Percentiles rank a stretch among this genome's conserved stretches.
These are phyloP conservation scores for Plectosphaerella plurivora DNA, from an alignment of 2,329 filamentous ascomycete species.

Conservation along the genomic window DNA sequence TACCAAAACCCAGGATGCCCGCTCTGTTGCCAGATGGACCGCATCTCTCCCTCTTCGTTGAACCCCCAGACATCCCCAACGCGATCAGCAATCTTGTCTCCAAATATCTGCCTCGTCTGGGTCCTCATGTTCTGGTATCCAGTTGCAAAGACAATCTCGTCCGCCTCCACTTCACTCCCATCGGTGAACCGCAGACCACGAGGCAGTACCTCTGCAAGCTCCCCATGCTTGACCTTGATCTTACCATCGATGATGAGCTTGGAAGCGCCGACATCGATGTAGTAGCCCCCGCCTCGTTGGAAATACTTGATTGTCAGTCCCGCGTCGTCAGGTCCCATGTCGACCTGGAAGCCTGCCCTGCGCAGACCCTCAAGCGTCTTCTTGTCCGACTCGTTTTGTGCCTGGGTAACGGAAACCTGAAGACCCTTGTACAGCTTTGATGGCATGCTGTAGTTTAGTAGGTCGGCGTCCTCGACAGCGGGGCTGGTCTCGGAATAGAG, in stretches of 20 bases:
- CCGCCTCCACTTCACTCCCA: constrained; percentile 24
- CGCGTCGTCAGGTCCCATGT: constrained; percentile 45
- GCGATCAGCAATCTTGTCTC: constrained; percentile 41
- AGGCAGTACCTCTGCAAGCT: constrained; percentile 46
- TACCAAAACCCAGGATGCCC: constrained; percentile 30
- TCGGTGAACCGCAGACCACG: constrained; percentile 38
- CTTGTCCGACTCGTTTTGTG: constrained; percentile 30
- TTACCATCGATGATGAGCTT: constrained; percentile 23
- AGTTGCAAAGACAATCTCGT: constrained; percentile 40
- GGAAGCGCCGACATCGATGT: constrained; percentile 19
- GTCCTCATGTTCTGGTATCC: constrained; percentile 51
- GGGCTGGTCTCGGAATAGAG: constrained; percentile 50
- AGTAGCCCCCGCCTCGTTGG: constrained; percentile 25
- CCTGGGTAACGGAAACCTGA: constrained; percentile 39
- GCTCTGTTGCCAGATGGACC: constrained; percentile 23
- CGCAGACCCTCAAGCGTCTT: constrained; percentile 38
- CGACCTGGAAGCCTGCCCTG: constrained; percentile 56
- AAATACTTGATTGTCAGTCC: constrained; percentile 38
- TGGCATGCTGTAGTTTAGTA: constrained; percentile 55
- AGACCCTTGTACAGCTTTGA: constrained; percentile 55
- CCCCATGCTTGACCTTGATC: constrained; percentile 40
- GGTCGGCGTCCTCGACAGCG: constrained; percentile 61
- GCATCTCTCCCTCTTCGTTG: constrained; percentile 42
- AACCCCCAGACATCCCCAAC: constrained; percentile 43
- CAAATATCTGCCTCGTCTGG: constrained; percentile 41